These are phyloP conservation scores for Grosmannia serpens DNA, from an alignment of 2,329 filamentous ascomycete genomes.

Conservation along the genomic window DNA sequence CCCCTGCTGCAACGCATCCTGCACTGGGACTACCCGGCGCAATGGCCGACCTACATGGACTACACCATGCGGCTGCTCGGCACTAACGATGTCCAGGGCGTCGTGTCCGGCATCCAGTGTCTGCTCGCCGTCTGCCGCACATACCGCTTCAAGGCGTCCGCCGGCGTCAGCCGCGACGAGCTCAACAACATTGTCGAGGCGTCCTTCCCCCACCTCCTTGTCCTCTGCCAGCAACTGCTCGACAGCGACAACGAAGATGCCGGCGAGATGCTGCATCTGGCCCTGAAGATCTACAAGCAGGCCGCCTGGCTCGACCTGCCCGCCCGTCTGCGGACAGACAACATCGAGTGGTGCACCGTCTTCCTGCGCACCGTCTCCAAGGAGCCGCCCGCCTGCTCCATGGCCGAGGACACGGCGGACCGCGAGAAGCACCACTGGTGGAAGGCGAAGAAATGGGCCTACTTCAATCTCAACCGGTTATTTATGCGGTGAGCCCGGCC, in stretches of 20 bases:
- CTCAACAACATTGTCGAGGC: constrained; percentile 91
- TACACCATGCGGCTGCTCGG: constrained; percentile 83
- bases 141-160: constrained; percentile 80
- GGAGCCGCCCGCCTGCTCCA: constrained; percentile 63
- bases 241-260: constrained; percentile 89
- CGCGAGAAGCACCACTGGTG: constrained; percentile 95
- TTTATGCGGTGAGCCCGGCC: constrained; percentile 72
- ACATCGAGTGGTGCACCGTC: constrained; percentile 91
- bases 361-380: constrained; percentile 88
- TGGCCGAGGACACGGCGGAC: constrained; percentile 70
- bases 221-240: constrained; percentile 79
- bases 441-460: constrained; percentile 99
- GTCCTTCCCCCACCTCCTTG: constrained; percentile 77
- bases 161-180: constrained; percentile 65
- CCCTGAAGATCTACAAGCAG: constrained; percentile 96
- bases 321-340: constrained; percentile 68
- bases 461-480: constrained; percentile 91
- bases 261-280: constrained; percentile 89
- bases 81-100: constrained; percentile 72
- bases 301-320: constrained; percentile 86
- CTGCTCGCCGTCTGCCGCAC: constrained; percentile 89
- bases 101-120: constrained; percentile 89
- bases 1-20: constrained; percentile 93
- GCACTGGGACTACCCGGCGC: constrained; percentile 85
- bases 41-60: constrained; percentile 91